Evolutionary conservation across 2,329 filamentous ascomycete genomes (phyloP).

Genomic region (Stagonosporopsis chrysanthemi): DNA sequence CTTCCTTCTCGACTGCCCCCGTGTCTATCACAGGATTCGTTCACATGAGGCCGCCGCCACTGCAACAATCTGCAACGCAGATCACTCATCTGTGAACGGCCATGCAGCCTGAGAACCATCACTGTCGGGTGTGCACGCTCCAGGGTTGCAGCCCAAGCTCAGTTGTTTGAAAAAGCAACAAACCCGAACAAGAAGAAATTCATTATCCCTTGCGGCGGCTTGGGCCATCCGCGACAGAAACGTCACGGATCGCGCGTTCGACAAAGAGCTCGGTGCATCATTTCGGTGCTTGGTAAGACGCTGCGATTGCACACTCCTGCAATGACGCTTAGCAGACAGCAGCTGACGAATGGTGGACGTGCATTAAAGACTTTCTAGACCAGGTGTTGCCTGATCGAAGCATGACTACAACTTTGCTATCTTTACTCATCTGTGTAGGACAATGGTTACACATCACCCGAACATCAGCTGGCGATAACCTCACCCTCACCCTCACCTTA

Average conservation of each 20-base stretch:
- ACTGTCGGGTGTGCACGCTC: constrained; percentile 18
- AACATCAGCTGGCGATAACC: constrained; percentile 17
- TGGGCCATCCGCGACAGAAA: constrained; percentile 21
- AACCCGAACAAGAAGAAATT: constrained; percentile 19
- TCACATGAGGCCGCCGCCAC: constrained; percentile 8
- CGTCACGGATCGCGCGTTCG: constrained; percentile 19
- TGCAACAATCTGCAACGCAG: constrained; percentile 11
- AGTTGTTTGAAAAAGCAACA: constrained; percentile 27
- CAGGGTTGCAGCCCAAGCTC: constrained; percentile 25
- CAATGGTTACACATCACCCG: constrained; percentile 11
- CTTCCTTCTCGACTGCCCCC: constrained; percentile 17
- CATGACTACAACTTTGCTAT: constrained; percentile 5
- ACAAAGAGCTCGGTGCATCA: constrained; percentile 22
- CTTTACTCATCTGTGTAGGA: constrained; percentile 5
- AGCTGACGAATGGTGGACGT: constrained; percentile 16
- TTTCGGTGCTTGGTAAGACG: constrained; percentile 24
- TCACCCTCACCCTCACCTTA: constrained; percentile 6
- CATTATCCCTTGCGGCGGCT: constrained; percentile 5
- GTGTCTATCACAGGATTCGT: constrained; percentile 26
- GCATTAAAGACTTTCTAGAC: not conserved
- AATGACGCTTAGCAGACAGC: constrained; percentile 15
- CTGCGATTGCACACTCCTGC: constrained; percentile 28
- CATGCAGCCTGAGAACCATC: constrained; percentile 11
- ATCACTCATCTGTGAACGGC: constrained; percentile 20
- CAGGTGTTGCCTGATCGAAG: not conserved